Evolutionary conservation across 805 yeast species (phyloP), one percentile per base, ranked within the genome.

Genomic region (Pichia deserticola): DNA sequence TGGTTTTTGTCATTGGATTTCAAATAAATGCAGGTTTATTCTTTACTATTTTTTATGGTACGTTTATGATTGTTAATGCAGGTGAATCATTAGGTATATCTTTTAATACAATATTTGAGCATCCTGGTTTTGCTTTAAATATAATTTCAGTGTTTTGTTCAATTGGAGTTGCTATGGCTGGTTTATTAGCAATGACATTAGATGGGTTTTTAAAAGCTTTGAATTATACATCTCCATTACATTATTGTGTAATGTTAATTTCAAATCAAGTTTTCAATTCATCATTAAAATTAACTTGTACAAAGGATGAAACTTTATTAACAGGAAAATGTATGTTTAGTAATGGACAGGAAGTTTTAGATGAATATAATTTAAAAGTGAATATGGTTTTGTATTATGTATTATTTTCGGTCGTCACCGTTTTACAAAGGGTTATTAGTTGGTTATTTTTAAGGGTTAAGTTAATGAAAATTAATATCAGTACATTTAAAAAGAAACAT

Each of bases 81-180:
- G 96, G 96, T 36, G 96, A 89, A 62, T 82, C 92, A 7, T 69
- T 89, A 34, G 97, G 96, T 0, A 85, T 89, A 7, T 74, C 86
- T 45, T 84, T 89, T 51, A 87, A 86, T 59, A 82, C 90, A 5
- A 57, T 84, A 0, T 82, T 89, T 58, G 67, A 71, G 44, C 89
- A 88, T 58, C 76, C 88, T 34, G 96, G 96, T 0, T 78, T 88
- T 59, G 95, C 93, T 0, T 81, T 86, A 15, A 86, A 85, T 61
- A 66, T 86, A 4, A 79, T 89, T 36, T 77, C 90, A 0, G 74
- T 81, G 8, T 62, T 85, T 32, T 68, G 86, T 47, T 78, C 88
- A 3, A 67, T 87, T 45, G 93, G 92, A 6, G 78, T 85, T 5
- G 79, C 85, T 56, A 85, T 89, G 93, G 86, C 88, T 1, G 97